Evolutionary conservation across 139 green algal species (phyloP), one percentile per base, ranked within the genome.

Genomic region (Diplosphaera chodatii): DNA sequence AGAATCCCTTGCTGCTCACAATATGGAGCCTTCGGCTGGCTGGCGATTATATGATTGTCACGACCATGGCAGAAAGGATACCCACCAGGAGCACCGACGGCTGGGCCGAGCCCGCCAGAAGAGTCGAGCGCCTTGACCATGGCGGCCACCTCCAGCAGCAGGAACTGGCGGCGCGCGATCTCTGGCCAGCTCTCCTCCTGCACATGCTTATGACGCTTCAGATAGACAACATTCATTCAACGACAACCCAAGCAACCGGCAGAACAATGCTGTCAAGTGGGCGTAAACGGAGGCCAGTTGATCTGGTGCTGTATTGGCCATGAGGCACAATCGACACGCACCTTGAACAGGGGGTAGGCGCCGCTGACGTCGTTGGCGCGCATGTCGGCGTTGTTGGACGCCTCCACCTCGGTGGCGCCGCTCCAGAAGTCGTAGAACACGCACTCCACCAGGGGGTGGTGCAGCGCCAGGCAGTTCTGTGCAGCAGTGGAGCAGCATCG

Each of bases 151-250:
- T 74, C 76, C 29, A 86, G 73, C 32, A 84, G 55, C 0, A 67
- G 59, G 48, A 82, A 70, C 65, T 87, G 84, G 33, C 86, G 75
- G 0, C 85, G 72, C 0, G 77, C 79, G 4, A 78, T 68, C 70
- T 92, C 86, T 28, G 79, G 80, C 87, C 87, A 92, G 10, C 81
- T 92, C 37, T 82, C 71, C 56, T 40, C 63, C 67, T 80, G 70
- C 25, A 30, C 5, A 25, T 4, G 25, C 74, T 63, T 27, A 59
- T 18, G 48, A 3, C 25, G 16, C 22, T n/a, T 25, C 13, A 48
- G 8, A 21, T 48, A 48, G 37, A 8, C 8, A 13, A 48, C 37
- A 8, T 21, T 48, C 8, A 48, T 13, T 13, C n/a, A n/a, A n/a
- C n/a, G n/a, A n/a, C n/a, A n/a, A n/a, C n/a, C n/a, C n/a, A n/a